Percentiles rank a stretch among this genome's conserved stretches.
Conservation (phyloP, 768 basidiomycete genomes). For the Daedalea quercina region DNA sequence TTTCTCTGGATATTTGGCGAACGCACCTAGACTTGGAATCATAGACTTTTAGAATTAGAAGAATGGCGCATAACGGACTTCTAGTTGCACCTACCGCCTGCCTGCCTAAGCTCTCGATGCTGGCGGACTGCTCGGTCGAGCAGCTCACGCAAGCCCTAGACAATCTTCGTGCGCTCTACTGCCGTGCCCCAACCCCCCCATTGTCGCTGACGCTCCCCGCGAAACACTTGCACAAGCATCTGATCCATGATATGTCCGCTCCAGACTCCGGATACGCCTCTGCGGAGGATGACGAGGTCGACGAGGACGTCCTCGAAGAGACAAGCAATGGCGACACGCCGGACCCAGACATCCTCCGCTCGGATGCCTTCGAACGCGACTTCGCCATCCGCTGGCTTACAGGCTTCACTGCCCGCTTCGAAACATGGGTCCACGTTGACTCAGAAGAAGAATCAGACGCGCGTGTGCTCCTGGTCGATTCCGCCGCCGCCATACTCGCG, state of each 20-base stretch:
- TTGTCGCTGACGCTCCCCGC: slow-evolving; percentile 17
- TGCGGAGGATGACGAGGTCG: slow-evolving; percentile 48
- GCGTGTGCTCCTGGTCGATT: slow-evolving; percentile 43
- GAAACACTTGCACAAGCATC: slow-evolving; percentile 17
- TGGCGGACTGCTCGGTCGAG: slow-evolving; percentile 29
- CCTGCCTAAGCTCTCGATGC: slow-evolving; percentile 50
- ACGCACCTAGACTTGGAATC: background rate
- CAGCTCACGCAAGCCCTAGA: slow-evolving; percentile 35
- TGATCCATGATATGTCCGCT: slow-evolving; percentile 35
- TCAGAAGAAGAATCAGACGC: slow-evolving; percentile 32
- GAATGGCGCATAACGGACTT: background rate
- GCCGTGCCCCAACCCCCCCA: slow-evolving; percentile 28
- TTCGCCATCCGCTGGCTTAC: slow-evolving; percentile 74
- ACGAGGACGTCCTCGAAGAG: slow-evolving; percentile 18
- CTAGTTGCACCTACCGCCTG: slow-evolving; percentile 35
- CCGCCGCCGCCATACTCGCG: slow-evolving; percentile 52
- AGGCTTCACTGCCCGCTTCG: slow-evolving; percentile 56
- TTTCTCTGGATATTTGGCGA: slow-evolving; percentile 3
- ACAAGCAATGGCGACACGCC: slow-evolving; percentile 23
- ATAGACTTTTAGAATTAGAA: slow-evolving; percentile 12
- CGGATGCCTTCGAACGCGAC: slow-evolving; percentile 59
- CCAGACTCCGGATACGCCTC: slow-evolving; percentile 80
- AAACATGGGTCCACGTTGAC: slow-evolving; percentile 34
- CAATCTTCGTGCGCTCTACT: slow-evolving; percentile 47
- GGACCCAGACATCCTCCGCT: slow-evolving; percentile 41